Conservation (phyloP, 805 yeast species). For the Ogataea methanolica region DNA sequence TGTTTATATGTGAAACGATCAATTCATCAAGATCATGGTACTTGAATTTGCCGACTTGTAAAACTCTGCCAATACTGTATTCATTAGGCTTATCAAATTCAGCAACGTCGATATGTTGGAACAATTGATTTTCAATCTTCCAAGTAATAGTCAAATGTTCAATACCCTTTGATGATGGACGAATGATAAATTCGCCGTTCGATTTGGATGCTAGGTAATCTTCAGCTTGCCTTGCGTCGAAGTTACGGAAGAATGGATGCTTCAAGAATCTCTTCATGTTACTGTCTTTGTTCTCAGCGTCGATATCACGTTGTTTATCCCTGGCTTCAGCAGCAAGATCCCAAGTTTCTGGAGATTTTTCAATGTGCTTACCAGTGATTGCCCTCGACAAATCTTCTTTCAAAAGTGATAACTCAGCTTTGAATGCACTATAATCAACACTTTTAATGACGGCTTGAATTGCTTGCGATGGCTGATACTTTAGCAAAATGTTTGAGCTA, state of each 20-base stretch:
- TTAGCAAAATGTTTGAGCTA: constrained; percentile 34
- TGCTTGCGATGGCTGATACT: constrained; percentile 67
- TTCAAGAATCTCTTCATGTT: constrained; percentile 75
- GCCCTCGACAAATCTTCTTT: constrained; percentile 61
- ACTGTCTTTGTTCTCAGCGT: constrained; percentile 60
- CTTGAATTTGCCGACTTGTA: constrained; percentile 59
- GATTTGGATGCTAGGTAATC: constrained; percentile 83
- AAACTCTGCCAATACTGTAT: constrained; percentile 49
- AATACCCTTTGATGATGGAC: constrained; percentile 90
- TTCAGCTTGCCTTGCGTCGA: constrained; percentile 85
- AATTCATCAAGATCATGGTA: constrained; percentile 92
- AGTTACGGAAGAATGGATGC: constrained; percentile 85
- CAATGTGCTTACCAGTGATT: constrained; percentile 34
- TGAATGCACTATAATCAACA: constrained; percentile 70
- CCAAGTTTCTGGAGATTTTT: constrained; percentile 67
- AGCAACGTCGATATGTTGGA: constrained; percentile 84
- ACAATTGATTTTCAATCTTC: constrained; percentile 88
- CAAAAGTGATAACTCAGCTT: constrained; percentile 67
- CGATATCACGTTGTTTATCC: constrained; percentile 55
- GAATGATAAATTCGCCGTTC: constrained; percentile 87
- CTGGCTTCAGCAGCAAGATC: constrained; percentile 67
- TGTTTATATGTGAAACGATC: constrained; percentile 80
- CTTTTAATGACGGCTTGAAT: constrained; percentile 74
- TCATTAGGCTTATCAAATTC: constrained; percentile 70
- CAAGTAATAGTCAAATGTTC: constrained; percentile 91